A percentile compares a stretch with the other conserved stretches of the same genome.
Conservation (phyloP, 371 early-diverging fungal species). For the Mortierella sp. region DNA sequence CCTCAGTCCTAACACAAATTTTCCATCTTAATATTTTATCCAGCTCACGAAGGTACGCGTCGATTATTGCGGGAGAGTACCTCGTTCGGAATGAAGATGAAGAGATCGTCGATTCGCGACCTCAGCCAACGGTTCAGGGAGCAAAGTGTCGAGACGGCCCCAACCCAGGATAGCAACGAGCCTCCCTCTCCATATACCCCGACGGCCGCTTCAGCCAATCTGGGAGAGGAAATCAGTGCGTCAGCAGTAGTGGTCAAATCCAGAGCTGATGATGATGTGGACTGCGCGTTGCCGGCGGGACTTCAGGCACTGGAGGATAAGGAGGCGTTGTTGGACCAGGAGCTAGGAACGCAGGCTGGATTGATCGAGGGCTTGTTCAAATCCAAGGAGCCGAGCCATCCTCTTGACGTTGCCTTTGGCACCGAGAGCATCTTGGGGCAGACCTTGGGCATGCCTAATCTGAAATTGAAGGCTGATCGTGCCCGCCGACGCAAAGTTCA, state of each 20-base stretch:
- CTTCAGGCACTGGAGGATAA: constrained; percentile 36
- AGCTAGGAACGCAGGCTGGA: constrained; percentile 26
- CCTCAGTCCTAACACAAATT: not conserved
- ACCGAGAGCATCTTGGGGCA: constrained; percentile 29
- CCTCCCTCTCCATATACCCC: constrained; percentile 37
- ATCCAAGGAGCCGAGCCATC: constrained; percentile 17
- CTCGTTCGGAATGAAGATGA: constrained; percentile 32
- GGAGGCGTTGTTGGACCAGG: constrained; percentile 25
- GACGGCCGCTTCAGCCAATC: constrained; percentile 2
- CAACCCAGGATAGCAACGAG: constrained; percentile 15
- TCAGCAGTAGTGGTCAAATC: constrained; percentile 25
- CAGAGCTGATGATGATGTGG: constrained; percentile 49
- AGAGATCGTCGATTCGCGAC: constrained; percentile 44
- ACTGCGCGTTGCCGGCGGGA: constrained; percentile 37
- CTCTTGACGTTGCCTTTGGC: constrained; percentile 9
- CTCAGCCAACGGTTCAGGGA: constrained; percentile 38
- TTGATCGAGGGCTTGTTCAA: constrained; percentile 41
- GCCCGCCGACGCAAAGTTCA: constrained; percentile 46
- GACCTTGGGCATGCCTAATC: constrained; percentile 16
- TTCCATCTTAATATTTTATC: not conserved
- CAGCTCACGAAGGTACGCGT: constrained; percentile 34
- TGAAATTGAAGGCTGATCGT: constrained; percentile 31
- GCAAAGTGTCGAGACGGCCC: constrained; percentile 19
- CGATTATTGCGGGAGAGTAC: constrained; percentile 42
- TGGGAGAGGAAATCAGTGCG: constrained; percentile 1